Conservation (phyloP, 2,329 filamentous ascomycete genomes). For the Penicillium sp. region DNA sequence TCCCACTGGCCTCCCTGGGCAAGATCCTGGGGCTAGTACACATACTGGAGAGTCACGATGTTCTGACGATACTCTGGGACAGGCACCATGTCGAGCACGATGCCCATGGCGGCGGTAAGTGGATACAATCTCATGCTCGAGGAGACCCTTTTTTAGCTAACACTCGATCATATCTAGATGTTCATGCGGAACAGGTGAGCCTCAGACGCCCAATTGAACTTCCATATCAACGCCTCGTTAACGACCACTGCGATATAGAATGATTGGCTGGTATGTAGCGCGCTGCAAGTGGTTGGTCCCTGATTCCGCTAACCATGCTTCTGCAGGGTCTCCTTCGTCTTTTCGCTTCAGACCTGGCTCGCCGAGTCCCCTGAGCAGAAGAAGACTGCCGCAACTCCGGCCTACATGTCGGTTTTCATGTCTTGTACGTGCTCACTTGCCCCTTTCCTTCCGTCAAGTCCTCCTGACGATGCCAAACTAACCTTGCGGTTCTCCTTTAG, state of each 20-base stretch:
- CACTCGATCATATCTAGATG: slow-evolving; percentile 57
- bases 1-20: slow-evolving; percentile 31
- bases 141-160: slow-evolving; percentile 22
- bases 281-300: neutral
- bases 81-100: slow-evolving; percentile 70
- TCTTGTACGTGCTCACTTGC: slow-evolving; percentile 58
- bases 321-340: slow-evolving; percentile 50
- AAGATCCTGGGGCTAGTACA: neutral
- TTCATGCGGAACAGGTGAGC: slow-evolving; percentile 83
- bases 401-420: slow-evolving; percentile 76
- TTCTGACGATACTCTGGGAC: slow-evolving; percentile 21
- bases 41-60: neutral
- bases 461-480: slow-evolving; percentile 7
- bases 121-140: slow-evolving; percentile 30
- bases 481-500: slow-evolving; percentile 40
- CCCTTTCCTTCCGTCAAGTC: neutral
- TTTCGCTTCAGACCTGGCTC: slow-evolving; percentile 52
- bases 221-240: slow-evolving; percentile 5
- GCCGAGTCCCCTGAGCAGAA: slow-evolving; percentile 52
- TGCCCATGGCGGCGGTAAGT: slow-evolving; percentile 84
- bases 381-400: slow-evolving; percentile 68
- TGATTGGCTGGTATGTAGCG: slow-evolving; percentile 62
- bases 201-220: slow-evolving; percentile 10
- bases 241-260: slow-evolving; percentile 43
- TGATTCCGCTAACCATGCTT: slow-evolving; percentile 19